Percentiles rank a stretch among this genome's conserved stretches.
Conservation (phyloP, 2,329 filamentous ascomycete genomes). For the Phaeophleospora eucalypticola region DNA sequence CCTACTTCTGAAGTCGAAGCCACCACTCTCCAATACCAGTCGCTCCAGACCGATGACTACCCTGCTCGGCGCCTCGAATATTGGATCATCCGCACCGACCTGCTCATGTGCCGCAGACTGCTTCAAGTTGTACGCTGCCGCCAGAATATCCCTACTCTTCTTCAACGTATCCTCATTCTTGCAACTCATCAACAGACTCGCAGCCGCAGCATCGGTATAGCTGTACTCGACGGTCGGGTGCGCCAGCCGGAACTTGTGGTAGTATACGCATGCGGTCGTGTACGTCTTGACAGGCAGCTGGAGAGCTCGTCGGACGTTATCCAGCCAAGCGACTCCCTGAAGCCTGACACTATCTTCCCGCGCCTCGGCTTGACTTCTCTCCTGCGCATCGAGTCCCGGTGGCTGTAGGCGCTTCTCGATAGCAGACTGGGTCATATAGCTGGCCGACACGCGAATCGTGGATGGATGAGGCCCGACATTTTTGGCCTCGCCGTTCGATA, state of each 20-base stretch:
- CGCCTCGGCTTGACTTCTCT: slow-evolving; percentile 45
- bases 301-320: slow-evolving; percentile 73
- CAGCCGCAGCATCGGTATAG: slow-evolving; percentile 78
- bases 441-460: slow-evolving; percentile 61
- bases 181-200: slow-evolving; percentile 85
- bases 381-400: slow-evolving; percentile 64
- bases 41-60: slow-evolving; percentile 86
- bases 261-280: slow-evolving; percentile 86
- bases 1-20: slow-evolving; percentile 88
- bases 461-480: slow-evolving; percentile 55
- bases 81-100: slow-evolving; percentile 73
- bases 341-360: slow-evolving; percentile 77
- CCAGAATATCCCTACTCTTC: slow-evolving; percentile 89
- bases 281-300: slow-evolving; percentile 89
- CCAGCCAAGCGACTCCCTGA: slow-evolving; percentile 84
- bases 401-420: slow-evolving; percentile 64
- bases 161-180: slow-evolving; percentile 98
- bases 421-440: slow-evolving; percentile 78
- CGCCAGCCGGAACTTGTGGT: slow-evolving; percentile 84
- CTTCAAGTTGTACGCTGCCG: slow-evolving; percentile 83
- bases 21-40: slow-evolving; percentile 84
- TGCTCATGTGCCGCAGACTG: slow-evolving; percentile 58
- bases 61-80: slow-evolving; percentile 75
- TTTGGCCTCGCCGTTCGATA: slow-evolving; percentile 32
- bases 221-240: slow-evolving; percentile 81